Percentiles rank a stretch among this genome's conserved stretches.
Conservation (phyloP, 2,329 filamentous ascomycete species). For the Aspergillus alliaceus region DNA sequence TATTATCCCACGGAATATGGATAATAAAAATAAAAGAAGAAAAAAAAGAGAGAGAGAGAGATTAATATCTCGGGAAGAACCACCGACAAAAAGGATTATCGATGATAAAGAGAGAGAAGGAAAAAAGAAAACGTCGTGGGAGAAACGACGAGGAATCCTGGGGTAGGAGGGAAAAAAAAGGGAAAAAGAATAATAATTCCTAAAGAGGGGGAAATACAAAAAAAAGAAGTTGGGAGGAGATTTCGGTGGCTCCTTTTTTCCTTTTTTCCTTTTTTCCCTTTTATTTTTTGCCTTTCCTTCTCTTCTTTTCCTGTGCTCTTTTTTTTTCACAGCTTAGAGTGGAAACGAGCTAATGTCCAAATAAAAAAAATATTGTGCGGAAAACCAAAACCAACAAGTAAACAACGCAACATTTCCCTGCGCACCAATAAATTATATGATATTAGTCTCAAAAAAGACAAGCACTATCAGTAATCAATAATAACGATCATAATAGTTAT, state of each 20-base stretch:
- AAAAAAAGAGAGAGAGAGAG: no score
- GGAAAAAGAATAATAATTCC: constrained; percentile 7
- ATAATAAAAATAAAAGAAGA: no score
- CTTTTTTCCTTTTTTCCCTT: no score
- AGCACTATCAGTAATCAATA: no score
- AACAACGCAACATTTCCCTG: no score
- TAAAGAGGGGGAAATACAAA: constrained; percentile 14
- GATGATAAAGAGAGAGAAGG: constrained; percentile 1
- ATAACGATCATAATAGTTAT: no score
- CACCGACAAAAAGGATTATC: constrained; percentile 10
- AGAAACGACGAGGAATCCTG: constrained; percentile 20
- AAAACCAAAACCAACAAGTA: neutral
- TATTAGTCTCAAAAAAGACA: no score
- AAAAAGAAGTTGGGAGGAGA: constrained; percentile 7
- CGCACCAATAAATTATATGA: no score
- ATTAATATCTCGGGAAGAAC: constrained; percentile 15
- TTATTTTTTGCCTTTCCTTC: no score
- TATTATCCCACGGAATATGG: constrained; percentile 13
- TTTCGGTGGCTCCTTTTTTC: constrained; percentile 2
- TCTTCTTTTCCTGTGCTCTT: neutral
- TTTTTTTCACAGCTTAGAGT: neutral
- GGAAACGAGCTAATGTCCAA: neutral
- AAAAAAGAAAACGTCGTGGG: constrained; percentile 19
- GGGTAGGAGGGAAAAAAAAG: constrained; percentile 19
- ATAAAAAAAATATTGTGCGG: neutral